Conservation (phyloP, 352 stramenopile species). For the Aphanomyces astaci region DNA sequence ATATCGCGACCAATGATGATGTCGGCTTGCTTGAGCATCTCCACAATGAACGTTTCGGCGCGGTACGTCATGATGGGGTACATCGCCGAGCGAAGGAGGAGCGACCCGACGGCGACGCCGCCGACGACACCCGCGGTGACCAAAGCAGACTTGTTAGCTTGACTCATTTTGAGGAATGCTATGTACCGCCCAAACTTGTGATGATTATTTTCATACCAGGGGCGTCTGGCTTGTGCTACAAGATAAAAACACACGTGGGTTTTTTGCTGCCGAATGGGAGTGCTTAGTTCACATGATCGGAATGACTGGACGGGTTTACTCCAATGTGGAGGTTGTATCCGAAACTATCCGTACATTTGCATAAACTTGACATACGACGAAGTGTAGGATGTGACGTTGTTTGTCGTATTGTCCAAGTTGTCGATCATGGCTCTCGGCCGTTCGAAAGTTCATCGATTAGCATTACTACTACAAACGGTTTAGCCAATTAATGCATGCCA, state of each 20-base stretch:
- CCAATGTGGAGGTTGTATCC: neutral
- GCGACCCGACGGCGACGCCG: constrained; percentile 54
- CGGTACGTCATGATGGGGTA: constrained; percentile 57
- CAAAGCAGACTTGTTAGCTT: constrained; percentile 38
- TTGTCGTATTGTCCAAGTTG: neutral
- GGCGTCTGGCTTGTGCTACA: too few relatives aligned
- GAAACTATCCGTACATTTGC: neutral
- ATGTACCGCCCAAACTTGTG: too few relatives aligned
- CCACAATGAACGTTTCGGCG: constrained; percentile 69
- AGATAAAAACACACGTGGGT: neutral
- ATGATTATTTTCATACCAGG: too few relatives aligned
- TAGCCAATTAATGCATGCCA: too few relatives aligned
- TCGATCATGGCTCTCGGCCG: neutral
- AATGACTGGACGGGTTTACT: neutral
- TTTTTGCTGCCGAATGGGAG: neutral
- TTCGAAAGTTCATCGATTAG: neutral
- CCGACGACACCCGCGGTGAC: constrained; percentile 54
- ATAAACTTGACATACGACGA: neutral
- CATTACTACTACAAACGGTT: too few relatives aligned
- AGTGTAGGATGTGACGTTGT: neutral
- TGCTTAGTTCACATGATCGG: neutral
- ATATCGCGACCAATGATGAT: constrained; percentile 79
- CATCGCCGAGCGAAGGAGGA: constrained; percentile 56
- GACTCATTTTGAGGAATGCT: constrained; percentile 17
- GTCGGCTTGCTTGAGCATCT: constrained; percentile 70